Evolutionary conservation across 2,329 filamentous ascomycete genomes (phyloP).

Genomic region (Uncinocarpus reesii): DNA sequence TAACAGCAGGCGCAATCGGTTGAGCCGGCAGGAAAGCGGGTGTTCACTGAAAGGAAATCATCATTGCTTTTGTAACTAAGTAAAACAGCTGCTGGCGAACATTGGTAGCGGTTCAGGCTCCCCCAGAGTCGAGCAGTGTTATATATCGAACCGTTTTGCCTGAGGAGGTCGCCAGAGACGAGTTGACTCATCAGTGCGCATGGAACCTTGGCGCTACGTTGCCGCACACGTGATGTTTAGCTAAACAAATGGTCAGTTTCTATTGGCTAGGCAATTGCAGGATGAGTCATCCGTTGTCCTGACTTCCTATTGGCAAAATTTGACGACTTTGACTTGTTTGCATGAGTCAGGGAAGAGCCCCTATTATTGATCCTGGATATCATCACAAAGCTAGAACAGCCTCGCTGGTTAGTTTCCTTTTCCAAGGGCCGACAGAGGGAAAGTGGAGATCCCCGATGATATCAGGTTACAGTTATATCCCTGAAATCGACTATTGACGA

Average conservation of each 20-base stretch:
- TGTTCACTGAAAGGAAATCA: neutral
- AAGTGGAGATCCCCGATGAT: too few species aligned
- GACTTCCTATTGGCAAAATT: too few species aligned
- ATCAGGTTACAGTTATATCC: too few species aligned
- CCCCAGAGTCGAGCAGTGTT: neutral
- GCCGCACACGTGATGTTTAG: neutral
- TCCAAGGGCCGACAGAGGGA: too few species aligned
- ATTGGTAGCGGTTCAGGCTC: neutral
- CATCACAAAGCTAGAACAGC: neutral
- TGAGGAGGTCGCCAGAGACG: too few species aligned
- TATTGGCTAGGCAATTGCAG: neutral
- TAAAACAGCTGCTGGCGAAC: too few species aligned
- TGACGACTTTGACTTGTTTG: neutral
- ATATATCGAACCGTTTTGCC: too few species aligned
- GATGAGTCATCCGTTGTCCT: neutral
- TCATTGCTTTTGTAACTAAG: neutral
- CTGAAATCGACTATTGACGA: too few species aligned
- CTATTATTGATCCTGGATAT: too few species aligned
- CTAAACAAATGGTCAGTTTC: neutral
- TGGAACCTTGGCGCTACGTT: neutral
- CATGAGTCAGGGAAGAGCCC: neutral
- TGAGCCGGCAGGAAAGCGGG: neutral
- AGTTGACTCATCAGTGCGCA: too few species aligned
- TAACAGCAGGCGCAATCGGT: constrained; percentile 4
- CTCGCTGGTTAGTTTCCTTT: neutral